A percentile compares a stretch with the other conserved stretches of the same genome.
phyloP scores from a whole-genome alignment of 75 land plant genomes.

The Sequoia sempervirens region DNA sequence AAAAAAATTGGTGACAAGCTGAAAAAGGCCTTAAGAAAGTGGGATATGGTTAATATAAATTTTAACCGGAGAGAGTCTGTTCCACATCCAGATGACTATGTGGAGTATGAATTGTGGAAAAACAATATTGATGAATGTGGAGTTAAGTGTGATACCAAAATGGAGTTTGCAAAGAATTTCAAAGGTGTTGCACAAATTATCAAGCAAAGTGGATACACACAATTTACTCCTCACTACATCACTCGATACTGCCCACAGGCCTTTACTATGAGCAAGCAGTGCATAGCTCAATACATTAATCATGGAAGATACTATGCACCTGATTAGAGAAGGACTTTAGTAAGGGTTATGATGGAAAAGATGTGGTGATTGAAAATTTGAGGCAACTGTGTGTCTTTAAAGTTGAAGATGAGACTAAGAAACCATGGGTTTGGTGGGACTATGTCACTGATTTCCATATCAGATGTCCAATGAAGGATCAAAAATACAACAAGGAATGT shows the following conservation, averaged over 20 bases:
- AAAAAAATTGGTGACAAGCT: slow-evolving; percentile 50
- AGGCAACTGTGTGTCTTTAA: slow-evolving; percentile 76
- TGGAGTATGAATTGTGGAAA: no score
- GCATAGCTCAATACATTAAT: slow-evolving; percentile 93
- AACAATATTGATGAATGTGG: no score
- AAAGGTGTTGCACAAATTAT: no score
- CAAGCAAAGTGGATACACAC: slow-evolving; percentile 68
- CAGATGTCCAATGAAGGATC: no score
- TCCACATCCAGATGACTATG: no score
- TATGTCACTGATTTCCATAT: no score
- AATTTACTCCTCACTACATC: slow-evolving; percentile 89
- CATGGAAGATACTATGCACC: slow-evolving; percentile 94
- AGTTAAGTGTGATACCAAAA: no score
- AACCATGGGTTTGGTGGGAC: slow-evolving; percentile 92
- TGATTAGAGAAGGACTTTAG: slow-evolving; percentile 83
- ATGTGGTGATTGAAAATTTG: slow-evolving; percentile 83
- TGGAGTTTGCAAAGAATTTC: no score
- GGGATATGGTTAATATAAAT: slow-evolving; percentile 78
- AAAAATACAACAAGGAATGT: no score
- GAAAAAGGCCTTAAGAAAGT: slow-evolving; percentile 46
- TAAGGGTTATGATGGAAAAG: slow-evolving; percentile 83
- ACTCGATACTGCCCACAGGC: slow-evolving; percentile 93
- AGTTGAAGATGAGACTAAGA: slow-evolving; percentile 64
- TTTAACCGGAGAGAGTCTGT: no score
- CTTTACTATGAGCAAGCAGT: slow-evolving; percentile 72